Percentiles rank a stretch among this genome's conserved stretches.
Evolutionary conservation across 441 rosid genomes (phyloP).

Genomic region (Jatropha podagrica): DNA sequence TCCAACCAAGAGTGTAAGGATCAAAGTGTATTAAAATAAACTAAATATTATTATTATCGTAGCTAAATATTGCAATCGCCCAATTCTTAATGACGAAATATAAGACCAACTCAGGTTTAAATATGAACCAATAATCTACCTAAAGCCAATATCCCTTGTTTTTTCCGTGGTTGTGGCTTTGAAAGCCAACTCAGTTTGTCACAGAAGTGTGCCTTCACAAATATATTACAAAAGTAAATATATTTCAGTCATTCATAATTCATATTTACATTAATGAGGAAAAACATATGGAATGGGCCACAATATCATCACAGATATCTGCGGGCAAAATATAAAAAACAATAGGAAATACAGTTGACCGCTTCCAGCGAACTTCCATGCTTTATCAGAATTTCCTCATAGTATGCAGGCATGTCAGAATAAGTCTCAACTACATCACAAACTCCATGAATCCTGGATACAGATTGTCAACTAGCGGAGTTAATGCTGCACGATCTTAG

Average conservation of each 20-base stretch:
- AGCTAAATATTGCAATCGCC: too few relatives aligned
- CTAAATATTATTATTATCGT: too few relatives aligned
- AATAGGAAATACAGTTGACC: background rate
- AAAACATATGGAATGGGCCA: background rate
- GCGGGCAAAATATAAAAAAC: background rate
- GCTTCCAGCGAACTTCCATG: too few relatives aligned
- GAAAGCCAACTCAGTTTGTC: background rate
- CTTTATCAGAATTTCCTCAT: background rate
- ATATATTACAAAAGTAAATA: background rate
- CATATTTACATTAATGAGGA: slow-evolving; percentile 4
- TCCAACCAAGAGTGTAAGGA: too few relatives aligned
- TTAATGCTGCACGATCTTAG: background rate
- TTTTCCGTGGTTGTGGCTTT: background rate
- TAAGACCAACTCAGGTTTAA: too few relatives aligned
- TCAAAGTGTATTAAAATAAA: too few relatives aligned
- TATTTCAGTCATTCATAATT: background rate
- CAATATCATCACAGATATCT: background rate
- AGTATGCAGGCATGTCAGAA: background rate
- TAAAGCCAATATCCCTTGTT: background rate
- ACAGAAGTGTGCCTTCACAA: background rate
- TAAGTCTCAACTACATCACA: background rate
- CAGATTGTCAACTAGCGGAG: background rate
- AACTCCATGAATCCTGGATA: background rate
- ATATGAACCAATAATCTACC: too few relatives aligned
- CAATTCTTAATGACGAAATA: too few relatives aligned